Evolutionary conservation across 495 filamentous ascomycete species (phyloP), one percentile per base, ranked within the genome.

Genomic region (Ascodesmis nigricans): DNA sequence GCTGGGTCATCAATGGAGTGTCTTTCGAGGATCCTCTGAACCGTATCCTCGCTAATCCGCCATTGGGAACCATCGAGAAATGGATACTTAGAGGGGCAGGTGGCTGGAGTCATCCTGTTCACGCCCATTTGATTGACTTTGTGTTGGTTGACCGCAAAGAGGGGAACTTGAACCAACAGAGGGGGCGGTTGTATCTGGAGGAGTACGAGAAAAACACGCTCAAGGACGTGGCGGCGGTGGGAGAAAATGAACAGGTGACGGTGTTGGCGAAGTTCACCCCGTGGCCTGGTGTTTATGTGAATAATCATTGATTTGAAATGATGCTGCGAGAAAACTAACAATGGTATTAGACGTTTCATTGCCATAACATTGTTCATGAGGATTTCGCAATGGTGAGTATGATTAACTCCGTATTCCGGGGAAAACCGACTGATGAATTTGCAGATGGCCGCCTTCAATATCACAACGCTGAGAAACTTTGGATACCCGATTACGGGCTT

Each of bases 371-470:
- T n/a, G 29, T 39, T 13, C 36, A 39, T 19, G 36, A 39, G 16
- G 36, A 39, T 13, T 19, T 21, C 21, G 32, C 29, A 13, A 39
- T 39, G 36, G 26, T 38, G 19, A 26, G 9, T 31, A 9, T 15
- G 8, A 5, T n/a, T 18, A 9, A 2, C 15, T 19, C 7, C 2
- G n/a, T 19, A 7, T 3, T 8, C 3, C 1, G 11, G 19, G 7
- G 4, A n/a, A 14, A 2, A 26, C 4, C 26, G 10, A 25, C 29
- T 28, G 19, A 20, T 19, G 17, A 18, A 5, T 5, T 8, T 7
- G 34, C 16, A 45, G 43, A 69, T 70, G 67, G 67, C 58, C 0
- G 67, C 65, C 5, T 71, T 71, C 46, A 70, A 71, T 36, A 59
- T 67, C 25, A 61, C 61, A 3, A 21, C 38, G 6, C 54, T 67